Evolutionary conservation across 805 yeast species (phyloP), one percentile per base, ranked within the genome.

Genomic region (Candida adriatica): DNA sequence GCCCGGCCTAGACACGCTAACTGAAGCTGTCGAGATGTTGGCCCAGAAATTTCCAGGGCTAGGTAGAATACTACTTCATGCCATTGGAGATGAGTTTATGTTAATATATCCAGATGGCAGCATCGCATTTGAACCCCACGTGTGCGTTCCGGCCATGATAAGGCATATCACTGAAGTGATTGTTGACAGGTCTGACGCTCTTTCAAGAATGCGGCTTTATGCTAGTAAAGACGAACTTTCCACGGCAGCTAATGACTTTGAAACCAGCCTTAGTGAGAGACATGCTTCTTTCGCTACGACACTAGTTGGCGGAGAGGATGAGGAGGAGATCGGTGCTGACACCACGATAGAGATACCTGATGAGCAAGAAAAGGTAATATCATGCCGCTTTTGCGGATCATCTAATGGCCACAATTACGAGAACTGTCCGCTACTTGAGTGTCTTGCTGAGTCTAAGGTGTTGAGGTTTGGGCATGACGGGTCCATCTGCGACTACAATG

Each of bases 341-440:
- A n/a, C n/a, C n/a, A n/a, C n/a, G n/a, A n/a, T n/a, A n/a, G 26
- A 25, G 8, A 21, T 19, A 19, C 22, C 22, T 8, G 10, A 18
- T 15, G 20, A 11, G n/a, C 7, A 23, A 9, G 15, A 13, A 8
- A 18, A 7, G 8, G 17, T 14, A 8, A 20, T 33, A 16, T 16
- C 28, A 3, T 35, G 38, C 22, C 18, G 28, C 10, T 35, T 35
- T 16, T 35, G 39, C 20, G 39, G 39, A 7, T 31, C 39, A 6
- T 16, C 3, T 6, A 29, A 28, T 18, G 39, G 39, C 5, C 39
- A 35, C 21, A 9, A 16, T 5, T 28, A 21, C 13, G 33, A 31
- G 9, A 30, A 31, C n/a, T 35, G 39, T 15, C 34, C 33, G 3
- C 18, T 35, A 14, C 18, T 35, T 9, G 39, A 35, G 22, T 30